Evolutionary conservation across 345 rosid species (phyloP), one percentile per base, ranked within the genome.

Genomic region (Hypericum perforatum): DNA sequence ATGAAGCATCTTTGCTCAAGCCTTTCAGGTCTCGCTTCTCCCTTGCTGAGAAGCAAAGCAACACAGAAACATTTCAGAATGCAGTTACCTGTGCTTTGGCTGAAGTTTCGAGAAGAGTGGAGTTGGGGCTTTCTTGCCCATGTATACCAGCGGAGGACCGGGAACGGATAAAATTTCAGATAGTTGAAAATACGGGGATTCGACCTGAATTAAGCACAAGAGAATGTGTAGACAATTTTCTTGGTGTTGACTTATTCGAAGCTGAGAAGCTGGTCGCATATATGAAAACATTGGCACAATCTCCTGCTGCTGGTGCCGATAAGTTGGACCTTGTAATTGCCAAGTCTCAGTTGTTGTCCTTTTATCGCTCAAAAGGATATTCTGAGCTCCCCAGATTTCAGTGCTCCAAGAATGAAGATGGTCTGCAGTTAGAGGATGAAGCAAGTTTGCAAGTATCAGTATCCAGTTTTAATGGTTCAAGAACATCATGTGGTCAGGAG

Each of bases 1-100:
- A 76, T 63, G 85, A 80, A 55, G 67, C 78, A 52, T 69, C 80
- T 57, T 46, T 72, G 47, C 67, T 84, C 53, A 84, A 78, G 71
- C 77, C 79, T 54, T 84, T 84, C 57, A 66, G 70, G 56, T 53
- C 73, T 10, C 74, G 78, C 61, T 84, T 78, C 66, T 63, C 82
- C 29, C 71, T 60, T 49, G 68, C 63, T 54, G 82, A 71, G 63
- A 84, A 76, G 72, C 85, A 80, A 41, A 75, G 81, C 70, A 81
- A 49, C 47, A 67, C 70, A 12, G 87, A 84, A 51, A 16, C 67
- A 14, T 81, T 84, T 41, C 76, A 73, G 61, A 75, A 74, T 74
- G 85, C 92, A 40, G 81, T 84, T 16, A 39, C 59, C 38, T 74
- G 81, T 76, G 80, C 92, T 56, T 56, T 84, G 56, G 82, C 74